Conservation (phyloP, 2,329 filamentous ascomycete species). For the Scopulariopsis brevicaulis region DNA sequence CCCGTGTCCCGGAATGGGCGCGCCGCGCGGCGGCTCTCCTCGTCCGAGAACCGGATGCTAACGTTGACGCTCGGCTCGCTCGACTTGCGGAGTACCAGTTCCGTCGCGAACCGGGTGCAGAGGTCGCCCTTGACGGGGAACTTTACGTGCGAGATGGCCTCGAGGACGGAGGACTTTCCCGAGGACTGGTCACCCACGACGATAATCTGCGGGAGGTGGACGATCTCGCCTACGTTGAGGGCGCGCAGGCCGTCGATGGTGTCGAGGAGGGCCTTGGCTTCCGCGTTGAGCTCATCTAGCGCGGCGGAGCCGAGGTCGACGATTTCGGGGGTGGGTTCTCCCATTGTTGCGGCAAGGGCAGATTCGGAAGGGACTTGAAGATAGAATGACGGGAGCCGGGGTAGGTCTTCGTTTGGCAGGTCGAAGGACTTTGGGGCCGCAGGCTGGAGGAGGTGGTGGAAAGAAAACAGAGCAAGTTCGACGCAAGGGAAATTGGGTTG, state of each 20-base stretch:
- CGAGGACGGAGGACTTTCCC: conserved; percentile 54
- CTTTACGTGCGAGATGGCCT: conserved; percentile 49
- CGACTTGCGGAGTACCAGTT: conserved; percentile 39
- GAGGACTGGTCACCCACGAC: conserved; percentile 49
- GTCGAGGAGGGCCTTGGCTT: conserved; percentile 37
- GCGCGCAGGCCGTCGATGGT: conserved; percentile 38
- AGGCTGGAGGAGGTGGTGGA: too few species aligned
- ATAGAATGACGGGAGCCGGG: too few species aligned
- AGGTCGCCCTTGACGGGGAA: conserved; percentile 43
- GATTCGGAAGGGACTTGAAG: too few species aligned
- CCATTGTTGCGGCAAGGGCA: too few species aligned
- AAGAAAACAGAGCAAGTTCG: too few species aligned
- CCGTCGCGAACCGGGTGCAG: conserved; percentile 51
- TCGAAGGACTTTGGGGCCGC: too few species aligned
- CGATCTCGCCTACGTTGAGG: conserved; percentile 32
- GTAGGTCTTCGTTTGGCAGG: too few species aligned
- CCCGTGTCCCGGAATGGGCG: conserved; percentile 13
- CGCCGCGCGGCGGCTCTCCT: conserved; percentile 11
- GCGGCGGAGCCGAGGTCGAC: conserved; percentile 10
- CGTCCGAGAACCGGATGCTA: conserved; percentile 20
- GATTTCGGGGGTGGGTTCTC: too few species aligned
- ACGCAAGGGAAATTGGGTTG: too few species aligned
- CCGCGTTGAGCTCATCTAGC: conserved; percentile 27
- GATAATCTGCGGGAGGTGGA: conserved; percentile 41
- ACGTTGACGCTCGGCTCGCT: conserved; percentile 23